Conservation (phyloP, 352 stramenopile genomes). For the Globisporangium solare region DNA sequence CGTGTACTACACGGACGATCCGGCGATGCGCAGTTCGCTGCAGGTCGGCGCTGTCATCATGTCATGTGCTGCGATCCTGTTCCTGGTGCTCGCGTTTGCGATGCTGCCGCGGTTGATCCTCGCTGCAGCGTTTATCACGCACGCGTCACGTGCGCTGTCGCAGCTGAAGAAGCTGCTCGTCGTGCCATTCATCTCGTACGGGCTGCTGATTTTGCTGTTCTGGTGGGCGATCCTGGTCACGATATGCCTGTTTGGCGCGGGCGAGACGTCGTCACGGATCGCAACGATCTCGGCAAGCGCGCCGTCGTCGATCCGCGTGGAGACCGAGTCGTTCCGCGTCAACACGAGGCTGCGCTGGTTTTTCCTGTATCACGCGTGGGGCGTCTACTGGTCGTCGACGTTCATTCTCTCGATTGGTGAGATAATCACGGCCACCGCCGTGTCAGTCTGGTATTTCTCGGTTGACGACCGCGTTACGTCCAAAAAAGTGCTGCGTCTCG, state of each 20-base stretch:
- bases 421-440: conserved; percentile 70
- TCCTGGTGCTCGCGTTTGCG: conserved; percentile 54
- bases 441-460: conserved; percentile 79
- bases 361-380: conserved; percentile 72
- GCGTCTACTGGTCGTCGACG: conserved; percentile 75
- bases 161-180: conserved; percentile 65
- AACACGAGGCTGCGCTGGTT: conserved; percentile 66
- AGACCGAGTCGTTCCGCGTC: conserved; percentile 65
- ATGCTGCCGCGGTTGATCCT: conserved; percentile 65
- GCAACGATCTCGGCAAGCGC: conserved; percentile 46
- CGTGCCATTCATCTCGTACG: conserved; percentile 64
- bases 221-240: conserved; percentile 71
- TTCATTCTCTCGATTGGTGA: conserved; percentile 66
- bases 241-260: conserved; percentile 70
- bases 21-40: conserved; percentile 61
- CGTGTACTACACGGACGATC: conserved; percentile 48
- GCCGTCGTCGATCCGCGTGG: conserved; percentile 43
- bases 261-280: conserved; percentile 50
- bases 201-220: conserved; percentile 63
- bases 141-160: conserved; percentile 57
- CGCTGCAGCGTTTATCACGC: conserved; percentile 72
- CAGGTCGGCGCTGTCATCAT: conserved; percentile 55
- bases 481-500: conserved; percentile 45
- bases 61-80: conserved; percentile 57
- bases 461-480: conserved; percentile 52